A percentile compares a stretch with the other conserved stretches of the same genome.
phyloP scores from a whole-genome alignment of 1,284 basidiomycete genomes.

The Trametes sp. region DNA sequence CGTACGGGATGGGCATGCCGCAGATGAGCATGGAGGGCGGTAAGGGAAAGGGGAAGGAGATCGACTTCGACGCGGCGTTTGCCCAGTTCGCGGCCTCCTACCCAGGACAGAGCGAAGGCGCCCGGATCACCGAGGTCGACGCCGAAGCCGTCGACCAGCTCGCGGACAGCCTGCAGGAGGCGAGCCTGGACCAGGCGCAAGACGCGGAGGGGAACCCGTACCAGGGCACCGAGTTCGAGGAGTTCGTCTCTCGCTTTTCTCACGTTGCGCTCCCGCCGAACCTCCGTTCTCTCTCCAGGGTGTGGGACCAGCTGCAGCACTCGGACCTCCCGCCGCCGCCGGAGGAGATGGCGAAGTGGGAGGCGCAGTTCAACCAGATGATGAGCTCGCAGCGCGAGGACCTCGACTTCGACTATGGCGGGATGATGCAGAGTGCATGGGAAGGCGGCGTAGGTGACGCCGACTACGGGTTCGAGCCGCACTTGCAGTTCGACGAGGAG shows the following conservation, averaged over 20 bases:
- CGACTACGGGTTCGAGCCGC: constrained; percentile 36
- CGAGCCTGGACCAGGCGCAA: constrained; percentile 43
- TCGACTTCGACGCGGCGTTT: constrained; percentile 83
- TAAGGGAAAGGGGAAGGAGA: constrained; percentile 78
- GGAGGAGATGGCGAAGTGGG: constrained; percentile 86
- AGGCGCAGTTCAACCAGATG: constrained; percentile 86
- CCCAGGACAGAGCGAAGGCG: constrained; percentile 50
- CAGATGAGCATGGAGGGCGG: constrained; percentile 56
- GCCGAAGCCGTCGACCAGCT: constrained; percentile 48
- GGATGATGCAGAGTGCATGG: constrained; percentile 69
- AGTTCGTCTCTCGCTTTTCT: constrained; percentile 46
- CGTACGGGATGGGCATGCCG: constrained; percentile 23
- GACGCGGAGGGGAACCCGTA: constrained; percentile 36
- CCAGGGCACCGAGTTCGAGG: constrained; percentile 50
- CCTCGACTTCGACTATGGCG: constrained; percentile 64
- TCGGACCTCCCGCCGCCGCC: constrained; percentile 62
- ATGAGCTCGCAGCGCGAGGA: constrained; percentile 75
- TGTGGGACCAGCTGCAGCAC: constrained; percentile 65
- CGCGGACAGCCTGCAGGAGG: constrained; percentile 50
- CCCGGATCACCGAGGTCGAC: constrained; percentile 62
- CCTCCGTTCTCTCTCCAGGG: constrained; percentile 46
- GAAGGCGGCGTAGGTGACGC: constrained; percentile 58
- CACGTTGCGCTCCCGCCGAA: not conserved
- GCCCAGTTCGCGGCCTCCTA: constrained; percentile 63
- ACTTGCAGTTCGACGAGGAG: constrained; percentile 67